Evolutionary conservation across 148 eudicot genomes (phyloP), one percentile per base, ranked within the genome.

Genomic region (Silene conica): DNA sequence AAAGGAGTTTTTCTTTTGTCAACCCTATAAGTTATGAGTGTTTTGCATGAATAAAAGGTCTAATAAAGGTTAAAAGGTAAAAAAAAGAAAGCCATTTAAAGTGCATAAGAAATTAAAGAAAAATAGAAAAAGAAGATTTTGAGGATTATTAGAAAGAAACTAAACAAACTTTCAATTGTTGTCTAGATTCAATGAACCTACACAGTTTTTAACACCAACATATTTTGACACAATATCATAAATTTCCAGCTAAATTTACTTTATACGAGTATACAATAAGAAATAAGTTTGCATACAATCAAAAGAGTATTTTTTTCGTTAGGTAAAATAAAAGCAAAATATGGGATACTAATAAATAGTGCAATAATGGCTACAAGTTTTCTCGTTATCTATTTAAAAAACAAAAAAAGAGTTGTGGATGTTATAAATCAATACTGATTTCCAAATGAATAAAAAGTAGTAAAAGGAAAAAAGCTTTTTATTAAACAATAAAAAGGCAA

Each of bases 111-210:
- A 50, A 50, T 3, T 50, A 12, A 12, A 50, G 9, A 13, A 50
- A 50, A 13, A 50, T 50, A 13, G 16, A 50, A 50, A 13, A 50
- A 13, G 16, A 21, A 21, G 5, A 60, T 60, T 60, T 60, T 60
- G 64, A 9, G 31, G 21, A 60, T 60, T 9, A 12, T 20, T 1
- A 15, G 64, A 60, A 23, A 60, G 64, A 23, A 23, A 60, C 55
- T 11, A 50, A 12, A 15, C 14, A 50, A 12, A 15, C 55, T 15
- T 21, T 25, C 26, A 20, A 23, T 11, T 60, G 23, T 7, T 60
- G 64, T 60, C 64, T 12, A 22, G 64, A 23, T 60, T 60, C 64
- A 60, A 60, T 60, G 64, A 60, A 60, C 31, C 34, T 60, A 20
- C 5, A 60, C 28, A 38, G 7, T 4, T 4, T 38, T 38, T 38